Percentiles rank a stretch among this genome's conserved stretches.
These are phyloP conservation scores for Cercospora janseana DNA, from an alignment of 2,329 filamentous ascomycete species.

Conservation along the genomic window DNA sequence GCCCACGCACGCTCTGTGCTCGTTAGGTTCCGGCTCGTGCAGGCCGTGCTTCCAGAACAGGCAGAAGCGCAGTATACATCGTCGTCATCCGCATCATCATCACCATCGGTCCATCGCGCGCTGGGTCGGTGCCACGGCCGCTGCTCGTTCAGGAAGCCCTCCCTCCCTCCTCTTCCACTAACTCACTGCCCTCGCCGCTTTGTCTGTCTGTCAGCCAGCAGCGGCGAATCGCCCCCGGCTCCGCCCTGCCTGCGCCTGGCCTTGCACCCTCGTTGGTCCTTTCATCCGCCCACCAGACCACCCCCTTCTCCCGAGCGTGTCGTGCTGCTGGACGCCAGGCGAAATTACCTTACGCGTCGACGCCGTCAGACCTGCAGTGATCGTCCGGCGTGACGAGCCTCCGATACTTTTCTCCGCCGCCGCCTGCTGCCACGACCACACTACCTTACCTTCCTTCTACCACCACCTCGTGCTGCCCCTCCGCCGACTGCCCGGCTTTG, in stretches of 20 bases:
- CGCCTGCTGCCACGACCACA: not conserved
- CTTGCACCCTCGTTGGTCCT: not conserved
- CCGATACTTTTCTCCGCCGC: not conserved
- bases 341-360: constrained; percentile 15
- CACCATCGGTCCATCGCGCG: not conserved
- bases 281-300: not conserved
- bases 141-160: not conserved
- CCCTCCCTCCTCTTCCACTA: not conserved
- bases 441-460: not conserved
- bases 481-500: constrained; percentile 2
- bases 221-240: too few species aligned
- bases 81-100: not conserved
- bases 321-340: constrained; percentile 1
- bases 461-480: not conserved
- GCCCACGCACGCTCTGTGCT: too few species aligned
- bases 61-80: too few species aligned
- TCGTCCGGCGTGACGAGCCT: constrained; percentile 6
- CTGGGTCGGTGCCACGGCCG: not conserved
- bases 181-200: too few species aligned
- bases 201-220: too few species aligned
- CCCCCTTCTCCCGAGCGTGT: too few species aligned
- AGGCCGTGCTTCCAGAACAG: too few species aligned
- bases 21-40: constrained; percentile 5
- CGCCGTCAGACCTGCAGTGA: constrained; percentile 1
- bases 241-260: too few species aligned